Evolutionary conservation across 2,329 filamentous ascomycete genomes (phyloP), one percentile per base, ranked within the genome.

Genomic region (Byssochlamys sp.): DNA sequence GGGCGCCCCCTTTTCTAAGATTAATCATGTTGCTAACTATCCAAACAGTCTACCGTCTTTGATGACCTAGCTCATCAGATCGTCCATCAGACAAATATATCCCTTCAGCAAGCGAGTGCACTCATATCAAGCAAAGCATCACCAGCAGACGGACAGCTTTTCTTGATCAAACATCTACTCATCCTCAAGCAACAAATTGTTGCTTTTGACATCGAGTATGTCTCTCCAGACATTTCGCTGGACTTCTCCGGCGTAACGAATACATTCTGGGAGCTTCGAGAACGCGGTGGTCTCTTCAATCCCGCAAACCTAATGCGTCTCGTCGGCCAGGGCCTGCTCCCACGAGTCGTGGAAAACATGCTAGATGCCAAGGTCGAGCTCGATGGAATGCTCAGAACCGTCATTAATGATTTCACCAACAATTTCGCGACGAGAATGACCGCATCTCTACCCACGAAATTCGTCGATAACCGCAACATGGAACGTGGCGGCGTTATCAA

Each of bases 101-200:
- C 91, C 2, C 82, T 99, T 19, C 84, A 91, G 61, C 82, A 85
- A 54, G 92, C 90, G 28, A 88, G 91, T 63, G 77, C 81, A 4
- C 83, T 83, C 59, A 87, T 95, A 63, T 82, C 84, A 57, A 81
- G 81, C 35, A 84, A 83, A 57, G 78, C 81, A 25, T 72, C 73
- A n/a, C 77, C 77, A 69, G 81, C 83, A 1, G 91, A 97, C 69
- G 83, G 88, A 0, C 89, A 96, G 64, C 81, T 99, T 3, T 99
- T 99, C 74, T 86, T 96, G 67, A 87, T 99, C 66, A 94, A 92
- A 65, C 96, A 99, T 70, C 81, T 99, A 1, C 86, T 99, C 54
- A 87, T 96, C 54, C 83, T 99, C 55, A 97, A 97, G 73, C 95
- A 96, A 69, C 90, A 96, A 70, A 88, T 99, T 55, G 86, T 99